Evolutionary conservation across 2,329 filamentous ascomycete genomes (phyloP).

Genomic region (Bretziella fagacearum): DNA sequence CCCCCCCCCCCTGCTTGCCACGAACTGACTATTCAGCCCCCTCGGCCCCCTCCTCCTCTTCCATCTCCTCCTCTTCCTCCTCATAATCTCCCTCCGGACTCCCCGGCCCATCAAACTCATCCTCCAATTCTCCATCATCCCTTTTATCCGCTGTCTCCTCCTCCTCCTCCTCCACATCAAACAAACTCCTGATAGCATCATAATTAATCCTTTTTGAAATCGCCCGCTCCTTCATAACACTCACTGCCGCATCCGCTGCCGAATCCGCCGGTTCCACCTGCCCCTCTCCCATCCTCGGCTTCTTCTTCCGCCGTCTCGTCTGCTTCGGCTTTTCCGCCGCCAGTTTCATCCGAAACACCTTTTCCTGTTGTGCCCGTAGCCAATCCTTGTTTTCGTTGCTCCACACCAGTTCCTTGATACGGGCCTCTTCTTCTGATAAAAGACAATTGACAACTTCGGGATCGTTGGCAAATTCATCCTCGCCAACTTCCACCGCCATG

Average conservation of each 20-base stretch:
- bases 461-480: conserved; percentile 77
- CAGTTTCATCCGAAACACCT: conserved; percentile 56
- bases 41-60: conserved; percentile 5
- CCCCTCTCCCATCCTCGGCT: conserved; percentile 44
- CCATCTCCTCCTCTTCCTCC: conserved; percentile 18
- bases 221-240: conserved; percentile 48
- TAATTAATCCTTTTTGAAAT: conserved; percentile 66
- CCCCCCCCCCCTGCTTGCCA: too few relatives aligned
- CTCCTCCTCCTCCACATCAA: conserved; percentile 25
- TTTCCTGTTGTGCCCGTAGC: conserved; percentile 71
- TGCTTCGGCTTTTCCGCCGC: conserved; percentile 40
- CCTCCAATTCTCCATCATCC: conserved; percentile 23
- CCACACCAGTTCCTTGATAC: conserved; percentile 84
- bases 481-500: conserved; percentile 50
- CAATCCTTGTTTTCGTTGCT: conserved; percentile 89
- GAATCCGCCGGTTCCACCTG: conserved; percentile 49
- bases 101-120: conserved; percentile 21
- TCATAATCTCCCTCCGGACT: conserved; percentile 20
- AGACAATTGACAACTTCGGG: conserved; percentile 71
- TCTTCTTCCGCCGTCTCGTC: conserved; percentile 37
- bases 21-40: conserved; percentile 2
- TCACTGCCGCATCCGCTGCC: conserved; percentile 50
- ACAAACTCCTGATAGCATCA: conserved; percentile 41
- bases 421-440: conserved; percentile 54
- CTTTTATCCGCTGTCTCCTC: conserved; percentile 24